Conservation (phyloP, 2,329 filamentous ascomycete species). For the Ophiostoma quercus region DNA sequence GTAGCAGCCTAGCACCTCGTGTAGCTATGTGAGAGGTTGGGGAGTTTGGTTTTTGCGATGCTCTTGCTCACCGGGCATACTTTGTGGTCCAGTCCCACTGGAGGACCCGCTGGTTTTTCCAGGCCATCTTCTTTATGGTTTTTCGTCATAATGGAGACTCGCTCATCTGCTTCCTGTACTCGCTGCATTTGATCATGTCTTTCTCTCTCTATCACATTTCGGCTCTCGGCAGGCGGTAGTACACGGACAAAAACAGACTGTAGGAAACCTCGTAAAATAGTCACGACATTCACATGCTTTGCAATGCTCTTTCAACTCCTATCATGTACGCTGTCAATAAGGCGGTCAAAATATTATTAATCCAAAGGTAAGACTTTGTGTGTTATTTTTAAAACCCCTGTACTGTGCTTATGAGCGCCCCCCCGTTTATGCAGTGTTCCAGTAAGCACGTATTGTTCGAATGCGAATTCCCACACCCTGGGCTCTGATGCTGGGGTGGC, state of each 20-base stretch:
- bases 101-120: too few species aligned
- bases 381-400: constrained; percentile 5
- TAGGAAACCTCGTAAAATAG: neutral
- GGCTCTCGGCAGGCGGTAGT: neutral
- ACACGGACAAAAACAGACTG: neutral
- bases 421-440: neutral
- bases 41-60: neutral
- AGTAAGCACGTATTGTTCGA: neutral
- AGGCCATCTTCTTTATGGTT: neutral
- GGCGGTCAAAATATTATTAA: neutral
- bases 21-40: neutral
- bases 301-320: neutral
- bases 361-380: neutral
- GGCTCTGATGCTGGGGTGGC: neutral
- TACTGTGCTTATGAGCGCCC: neutral
- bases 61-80: neutral
- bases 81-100: neutral
- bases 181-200: neutral
- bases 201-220: neutral
- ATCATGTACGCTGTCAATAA: neutral
- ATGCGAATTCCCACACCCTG: neutral
- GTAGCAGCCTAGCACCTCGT: neutral
- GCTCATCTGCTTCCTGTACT: neutral
- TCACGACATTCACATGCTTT: neutral
- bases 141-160: neutral